These are phyloP conservation scores for Fermentozyma sake DNA, from an alignment of 1,139 yeast genomes.

Conservation along the genomic window DNA sequence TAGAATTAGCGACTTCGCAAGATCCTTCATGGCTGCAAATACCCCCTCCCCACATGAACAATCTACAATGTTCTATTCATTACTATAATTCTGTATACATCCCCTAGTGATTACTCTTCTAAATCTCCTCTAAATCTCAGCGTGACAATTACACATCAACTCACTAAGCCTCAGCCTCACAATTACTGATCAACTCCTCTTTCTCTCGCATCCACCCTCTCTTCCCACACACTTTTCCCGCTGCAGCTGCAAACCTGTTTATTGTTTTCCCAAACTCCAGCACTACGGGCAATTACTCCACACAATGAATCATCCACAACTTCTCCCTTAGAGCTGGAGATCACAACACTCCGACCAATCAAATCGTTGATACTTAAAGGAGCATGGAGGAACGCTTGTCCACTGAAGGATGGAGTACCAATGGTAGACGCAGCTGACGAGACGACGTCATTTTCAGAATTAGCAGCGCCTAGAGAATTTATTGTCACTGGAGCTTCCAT, in stretches of 20 bases:
- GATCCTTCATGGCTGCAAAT: conserved; percentile 1
- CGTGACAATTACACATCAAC: too few species aligned
- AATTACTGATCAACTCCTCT: conserved; percentile 41
- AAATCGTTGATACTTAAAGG: conserved; percentile 55
- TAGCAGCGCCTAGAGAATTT: conserved; percentile 35
- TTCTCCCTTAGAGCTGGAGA: conserved; percentile 41
- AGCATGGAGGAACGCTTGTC: conserved; percentile 64
- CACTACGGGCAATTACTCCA: conserved; percentile 93
- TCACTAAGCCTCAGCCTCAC: too few species aligned
- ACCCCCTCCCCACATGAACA: conserved; percentile 1
- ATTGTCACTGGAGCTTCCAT: conserved; percentile 34
- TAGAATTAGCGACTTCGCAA: too few species aligned
- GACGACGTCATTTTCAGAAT: conserved; percentile 11
- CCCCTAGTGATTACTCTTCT: too few species aligned
- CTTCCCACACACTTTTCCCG: conserved; percentile 96
- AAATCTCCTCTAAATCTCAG: too few species aligned
- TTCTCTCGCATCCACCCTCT: conserved; percentile 65
- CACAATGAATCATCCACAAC: conserved; percentile 48
- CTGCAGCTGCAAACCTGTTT: conserved; percentile 92
- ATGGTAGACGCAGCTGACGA: background rate
- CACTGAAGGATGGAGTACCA: conserved; percentile 28
- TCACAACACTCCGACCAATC: conserved; percentile 77
- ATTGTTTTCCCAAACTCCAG: conserved; percentile 96
- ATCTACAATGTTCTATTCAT: too few species aligned
- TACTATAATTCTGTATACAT: too few species aligned